Base-by-base conservation (phyloP, 768 basidiomycete species). In the Tulasnella sp. region DNA sequence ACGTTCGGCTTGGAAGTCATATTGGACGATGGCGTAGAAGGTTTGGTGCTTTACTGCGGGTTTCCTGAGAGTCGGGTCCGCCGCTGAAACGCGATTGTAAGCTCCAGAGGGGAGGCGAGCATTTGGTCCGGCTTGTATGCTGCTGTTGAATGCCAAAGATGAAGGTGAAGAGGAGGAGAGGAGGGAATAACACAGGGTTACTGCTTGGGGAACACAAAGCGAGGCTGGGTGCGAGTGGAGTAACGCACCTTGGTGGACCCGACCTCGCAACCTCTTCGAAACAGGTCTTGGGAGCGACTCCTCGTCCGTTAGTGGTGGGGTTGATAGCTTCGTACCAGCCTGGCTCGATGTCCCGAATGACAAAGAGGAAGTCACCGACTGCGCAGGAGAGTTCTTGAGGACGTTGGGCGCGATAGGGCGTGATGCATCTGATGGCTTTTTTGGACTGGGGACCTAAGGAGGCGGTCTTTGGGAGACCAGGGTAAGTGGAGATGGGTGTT, bases 281-380 rank as follows among this genome's bases (percentile, higher is more conserved):
- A 87, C 93, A 88, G 78, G 88, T 84, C 81, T 92, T 91, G 42
- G 96, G 95, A 1, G 99, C 98, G 62, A 97, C 89, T 12, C 98
- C 98, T 80, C 97, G 90, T 14, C 96, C 92, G 38, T 95, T 94
- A 21, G 93, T 92, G 81, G 96, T 89, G 18, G 97, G 98, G 84
- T 99, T 99, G 84, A 97, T 92, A 4, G 96, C 98, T 84, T 98
- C 94, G 83, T 95, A 99, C 92, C 93, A 99, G 71, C 87, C 85
- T 27, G 58, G 86, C 83, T 80, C 82, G 71, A 80, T 72, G 34
- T 80, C 80, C 79, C 81, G 21, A 76, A 78, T 77, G 74, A 99
- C 97, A 86, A 99, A 94, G 88, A 98, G 99, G 87, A 99, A 98
- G 87, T 99, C 98, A 81, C 98, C 98, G 86, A 94, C 93, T 82